Evolutionary conservation across 1,139 yeast species (phyloP), one percentile per base, ranked within the genome.

Genomic region (Lipomyces yarrowii): DNA sequence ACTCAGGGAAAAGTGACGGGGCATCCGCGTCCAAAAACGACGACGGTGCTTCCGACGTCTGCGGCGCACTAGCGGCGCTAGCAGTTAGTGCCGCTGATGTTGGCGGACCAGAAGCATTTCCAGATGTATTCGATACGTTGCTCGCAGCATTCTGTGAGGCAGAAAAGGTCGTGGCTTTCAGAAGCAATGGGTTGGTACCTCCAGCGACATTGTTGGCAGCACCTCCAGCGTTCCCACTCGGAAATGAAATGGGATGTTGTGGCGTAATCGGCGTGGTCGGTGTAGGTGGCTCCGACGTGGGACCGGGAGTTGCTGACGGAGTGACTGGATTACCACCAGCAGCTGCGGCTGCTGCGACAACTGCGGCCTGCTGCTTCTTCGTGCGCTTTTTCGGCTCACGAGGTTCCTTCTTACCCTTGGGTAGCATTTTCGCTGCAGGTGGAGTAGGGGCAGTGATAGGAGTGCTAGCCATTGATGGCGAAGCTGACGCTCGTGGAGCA

Each of bases 381-480:
- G 67, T 69, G 60, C 74, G 73, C 67, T 73, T 70, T 62, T 71
- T 68, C 8, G 73, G 79, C 64, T 78, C 74, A 56, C 76, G 77
- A 60, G 79, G 77, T 54, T 81, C 77, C 73, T 81, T 79, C 62
- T 81, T 82, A 57, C 75, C 76, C 60, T 75, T 74, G 76, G 82
- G 78, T 39, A 81, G 70, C 56, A 82, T 71, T 58, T 78, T 76
- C 52, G 79, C 74, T 1, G 83, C 78, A 81, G 85, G 83, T 15
- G 69, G 69, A 58, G 78, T 77, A 2, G 83, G 78, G 65, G 84
- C 85, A n/a, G 83, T 78, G 57, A 83, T 82, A 26, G 68, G 67
- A 15, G 65, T 61, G 63, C 73, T 75, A 5, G 70, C 71, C 51
- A 74, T 69, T 57, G 74, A 72, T 7, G 83, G 82, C 1, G 83